phyloP scores from a whole-genome alignment of 1,284 basidiomycete genomes.

The Thelephora terrestris region DNA sequence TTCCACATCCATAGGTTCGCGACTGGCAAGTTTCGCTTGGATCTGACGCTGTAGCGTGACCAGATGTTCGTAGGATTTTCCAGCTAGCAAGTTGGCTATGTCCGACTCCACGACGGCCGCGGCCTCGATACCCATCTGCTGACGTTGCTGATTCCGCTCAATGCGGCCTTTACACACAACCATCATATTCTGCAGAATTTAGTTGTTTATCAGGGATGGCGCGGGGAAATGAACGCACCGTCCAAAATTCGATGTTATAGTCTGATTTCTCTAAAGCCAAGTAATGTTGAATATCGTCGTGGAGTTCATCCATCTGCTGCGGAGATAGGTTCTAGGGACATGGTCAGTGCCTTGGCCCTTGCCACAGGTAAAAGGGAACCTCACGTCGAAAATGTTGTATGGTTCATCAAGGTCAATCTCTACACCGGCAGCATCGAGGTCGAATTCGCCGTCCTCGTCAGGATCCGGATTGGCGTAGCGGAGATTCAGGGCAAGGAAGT shows the following conservation, averaged over 20 bases:
- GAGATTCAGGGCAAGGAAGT: constrained; percentile 89
- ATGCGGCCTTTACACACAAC: constrained; percentile 90
- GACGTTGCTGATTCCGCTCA: constrained; percentile 60
- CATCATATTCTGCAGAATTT: constrained; percentile 73
- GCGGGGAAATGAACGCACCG: constrained; percentile 44
- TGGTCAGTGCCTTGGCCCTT: constrained; percentile 13
- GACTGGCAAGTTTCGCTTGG: constrained; percentile 80
- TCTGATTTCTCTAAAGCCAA: constrained; percentile 79
- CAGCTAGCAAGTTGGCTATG: constrained; percentile 62
- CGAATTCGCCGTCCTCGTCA: constrained; percentile 60
- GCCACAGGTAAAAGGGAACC: constrained; percentile 18
- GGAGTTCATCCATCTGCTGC: constrained; percentile 86
- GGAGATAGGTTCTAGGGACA: constrained; percentile 66
- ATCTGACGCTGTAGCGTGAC: constrained; percentile 78
- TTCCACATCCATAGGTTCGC: constrained; percentile 93
- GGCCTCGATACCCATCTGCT: constrained; percentile 50
- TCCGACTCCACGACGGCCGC: constrained; percentile 76
- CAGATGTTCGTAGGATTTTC: constrained; percentile 81
- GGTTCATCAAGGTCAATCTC: constrained; percentile 99
- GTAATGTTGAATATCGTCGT: constrained; percentile 92
- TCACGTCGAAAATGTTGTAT: constrained; percentile 89
- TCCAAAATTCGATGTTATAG: constrained; percentile 94
- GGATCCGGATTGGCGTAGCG: constrained; percentile 70
- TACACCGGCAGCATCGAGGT: constrained; percentile 71
- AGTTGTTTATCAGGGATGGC: constrained; percentile 3